phyloP scores from a whole-genome alignment of 2,329 filamentous ascomycete genomes.

The Fusarium sp. region DNA sequence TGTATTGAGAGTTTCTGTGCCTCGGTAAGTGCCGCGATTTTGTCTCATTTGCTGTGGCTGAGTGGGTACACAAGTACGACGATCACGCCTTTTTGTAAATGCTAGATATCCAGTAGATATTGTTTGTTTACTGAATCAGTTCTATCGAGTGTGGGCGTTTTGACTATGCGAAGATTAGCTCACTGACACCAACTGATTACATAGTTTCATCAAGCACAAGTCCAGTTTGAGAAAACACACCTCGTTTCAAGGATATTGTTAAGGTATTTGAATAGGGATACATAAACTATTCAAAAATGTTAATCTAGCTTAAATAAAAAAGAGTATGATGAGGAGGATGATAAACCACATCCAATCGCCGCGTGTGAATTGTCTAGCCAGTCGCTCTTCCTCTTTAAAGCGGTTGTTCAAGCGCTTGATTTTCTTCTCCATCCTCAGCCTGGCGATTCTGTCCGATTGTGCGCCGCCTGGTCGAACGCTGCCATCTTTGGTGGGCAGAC shows the following conservation, averaged over 20 bases:
- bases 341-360: no score
- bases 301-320: no score
- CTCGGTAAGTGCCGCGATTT: neutral
- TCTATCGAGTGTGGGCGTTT: no score
- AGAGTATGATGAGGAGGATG: no score
- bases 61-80: constrained; percentile 2
- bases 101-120: neutral
- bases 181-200: no score
- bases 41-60: neutral
- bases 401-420: neutral
- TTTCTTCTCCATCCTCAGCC: neutral
- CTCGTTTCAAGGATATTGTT: no score
- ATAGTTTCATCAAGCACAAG: no score
- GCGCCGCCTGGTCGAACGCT: neutral
- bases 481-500: neutral
- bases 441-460: neutral
- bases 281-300: no score
- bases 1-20: neutral
- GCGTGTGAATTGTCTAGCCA: no score
- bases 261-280: no score
- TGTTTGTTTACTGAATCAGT: neutral
- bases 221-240: no score
- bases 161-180: no score
- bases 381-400: neutral
- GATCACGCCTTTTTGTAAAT: neutral